These are phyloP conservation scores for Pseudopyrenochaeta lycopersici DNA, from an alignment of 2,329 filamentous ascomycete genomes.

Conservation along the genomic window DNA sequence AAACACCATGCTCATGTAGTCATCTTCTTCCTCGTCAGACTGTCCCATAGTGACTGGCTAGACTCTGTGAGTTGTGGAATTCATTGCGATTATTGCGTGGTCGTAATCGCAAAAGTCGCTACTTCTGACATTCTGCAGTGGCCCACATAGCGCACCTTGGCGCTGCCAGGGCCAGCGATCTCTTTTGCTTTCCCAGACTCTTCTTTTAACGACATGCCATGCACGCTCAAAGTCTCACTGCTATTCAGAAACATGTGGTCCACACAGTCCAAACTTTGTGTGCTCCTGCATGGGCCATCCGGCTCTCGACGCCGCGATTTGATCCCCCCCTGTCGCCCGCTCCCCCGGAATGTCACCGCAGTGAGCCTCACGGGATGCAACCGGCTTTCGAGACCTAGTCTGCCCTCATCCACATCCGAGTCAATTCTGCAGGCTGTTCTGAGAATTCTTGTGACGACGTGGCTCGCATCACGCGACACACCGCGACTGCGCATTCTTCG, in stretches of 20 bases:
- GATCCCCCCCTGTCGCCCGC: not conserved
- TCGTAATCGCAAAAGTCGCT: conserved; percentile 8
- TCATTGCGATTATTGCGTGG: not conserved
- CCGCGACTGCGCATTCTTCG: not conserved
- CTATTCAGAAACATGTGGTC: not conserved
- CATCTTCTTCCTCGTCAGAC: conserved; percentile 81
- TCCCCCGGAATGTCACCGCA: not conserved
- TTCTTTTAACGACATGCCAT: conserved; percentile 13
- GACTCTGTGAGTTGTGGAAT: not conserved
- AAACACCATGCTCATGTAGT: conserved; percentile 98
- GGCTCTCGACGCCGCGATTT: not conserved
- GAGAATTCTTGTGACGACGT: not conserved
- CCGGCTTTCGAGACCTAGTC: conserved; percentile 2
- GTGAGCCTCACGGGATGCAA: conserved; percentile 1
- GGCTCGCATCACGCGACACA: conserved; percentile 8
- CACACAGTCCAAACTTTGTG: not conserved
- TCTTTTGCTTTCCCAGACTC: conserved; percentile 10
- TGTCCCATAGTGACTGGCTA: conserved; percentile 35
- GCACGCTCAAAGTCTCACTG: too few relatives aligned
- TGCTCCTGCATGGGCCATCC: too few relatives aligned
- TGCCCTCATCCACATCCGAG: not conserved
- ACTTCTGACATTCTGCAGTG: conserved; percentile 8
- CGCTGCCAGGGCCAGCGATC: conserved; percentile 16
- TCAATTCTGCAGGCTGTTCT: too few relatives aligned
- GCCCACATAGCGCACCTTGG: conserved; percentile 26